Evolutionary conservation across 345 rosid species (phyloP), one percentile per base, ranked within the genome.

Genomic region (Eucalyptus decipiens): DNA sequence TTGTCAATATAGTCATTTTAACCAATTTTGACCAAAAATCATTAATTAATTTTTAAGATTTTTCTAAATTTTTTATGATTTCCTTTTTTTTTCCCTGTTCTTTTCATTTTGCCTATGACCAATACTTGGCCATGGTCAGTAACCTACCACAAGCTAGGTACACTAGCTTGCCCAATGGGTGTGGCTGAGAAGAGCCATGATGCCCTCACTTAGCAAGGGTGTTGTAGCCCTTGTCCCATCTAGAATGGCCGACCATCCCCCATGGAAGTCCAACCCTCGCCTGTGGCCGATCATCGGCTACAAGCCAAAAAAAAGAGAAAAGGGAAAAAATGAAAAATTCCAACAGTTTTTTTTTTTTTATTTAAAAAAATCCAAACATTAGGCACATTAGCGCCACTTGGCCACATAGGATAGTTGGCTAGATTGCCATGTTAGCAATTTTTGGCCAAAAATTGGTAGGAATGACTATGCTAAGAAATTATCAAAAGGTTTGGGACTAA

Each of bases 321-420:
- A 3, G 16, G 7, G 7, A 0, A 0, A 0, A 1, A 15, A 50
- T 11, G 13, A 6, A 11, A 26, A 58, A 11, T 0, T n/a, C n/a
- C n/a, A n/a, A n/a, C n/a, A n/a, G n/a, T n/a, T n/a, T n/a, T n/a
- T n/a, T n/a, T n/a, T n/a, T n/a, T n/a, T n/a, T n/a, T n/a, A n/a
- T n/a, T n/a, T n/a, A n/a, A n/a, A 58, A 17, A 51, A 58, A 58
- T 58, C n/a, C 15, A 26, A 1, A 58, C 3, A 58, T 26, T 58
- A 12, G 26, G 13, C n/a, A 3, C 15, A 5, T 58, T 28, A 11
- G n/a, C 14, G 3, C 7, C 6, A 0, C 3, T 12, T 12, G 14
- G 6, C 7, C 65, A 26, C 65, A 11, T 26, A 11, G 13, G n/a
- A 58, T 28, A 15, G 6, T 28, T 5, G 6, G 26, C 65, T 10